Evolutionary conservation across 23 red algal species (phyloP).

Genomic region (Gracilaria vermiculophylla): DNA sequence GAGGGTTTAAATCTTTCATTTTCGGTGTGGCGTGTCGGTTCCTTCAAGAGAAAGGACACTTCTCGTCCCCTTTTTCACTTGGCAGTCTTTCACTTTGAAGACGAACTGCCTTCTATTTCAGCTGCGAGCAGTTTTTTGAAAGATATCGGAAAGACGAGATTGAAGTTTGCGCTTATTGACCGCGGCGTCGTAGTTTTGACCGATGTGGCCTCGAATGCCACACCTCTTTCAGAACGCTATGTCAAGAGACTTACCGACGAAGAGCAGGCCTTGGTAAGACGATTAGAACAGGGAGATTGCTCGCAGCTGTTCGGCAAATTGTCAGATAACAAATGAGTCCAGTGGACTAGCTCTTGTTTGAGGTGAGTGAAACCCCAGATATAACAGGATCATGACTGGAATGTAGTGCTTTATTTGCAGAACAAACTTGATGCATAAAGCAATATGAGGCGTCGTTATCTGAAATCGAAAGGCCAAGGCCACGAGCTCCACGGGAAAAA

Average conservation of each 20-base stretch:
- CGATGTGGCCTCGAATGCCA: conserved; percentile 58
- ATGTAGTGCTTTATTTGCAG: neutral
- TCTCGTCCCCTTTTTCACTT: conserved; percentile 57
- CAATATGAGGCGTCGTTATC: neutral
- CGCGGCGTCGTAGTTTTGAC: conserved; percentile 55
- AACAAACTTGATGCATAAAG: neutral
- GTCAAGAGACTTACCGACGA: neutral
- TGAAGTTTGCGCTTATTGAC: conserved; percentile 49
- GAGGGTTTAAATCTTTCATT: conserved; percentile 16
- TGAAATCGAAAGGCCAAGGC: neutral
- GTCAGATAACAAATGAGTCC: neutral
- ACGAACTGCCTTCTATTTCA: neutral
- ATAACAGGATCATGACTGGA: neutral
- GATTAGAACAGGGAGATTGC: neutral
- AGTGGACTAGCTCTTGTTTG: no score
- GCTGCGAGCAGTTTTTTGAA: neutral
- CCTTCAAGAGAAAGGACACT: conserved; percentile 43
- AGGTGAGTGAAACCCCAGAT: no score
- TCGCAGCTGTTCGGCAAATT: neutral
- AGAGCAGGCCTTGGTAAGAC: neutral
- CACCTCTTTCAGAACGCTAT: conserved; percentile 54
- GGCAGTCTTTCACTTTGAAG: conserved; percentile 46
- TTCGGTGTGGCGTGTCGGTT: conserved; percentile 66
- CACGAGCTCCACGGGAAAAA: neutral
- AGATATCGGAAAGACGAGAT: conserved; percentile 5